Conservation (phyloP, 2,329 filamentous ascomycete genomes). For the Colletotrichum cordylinicola region DNA sequence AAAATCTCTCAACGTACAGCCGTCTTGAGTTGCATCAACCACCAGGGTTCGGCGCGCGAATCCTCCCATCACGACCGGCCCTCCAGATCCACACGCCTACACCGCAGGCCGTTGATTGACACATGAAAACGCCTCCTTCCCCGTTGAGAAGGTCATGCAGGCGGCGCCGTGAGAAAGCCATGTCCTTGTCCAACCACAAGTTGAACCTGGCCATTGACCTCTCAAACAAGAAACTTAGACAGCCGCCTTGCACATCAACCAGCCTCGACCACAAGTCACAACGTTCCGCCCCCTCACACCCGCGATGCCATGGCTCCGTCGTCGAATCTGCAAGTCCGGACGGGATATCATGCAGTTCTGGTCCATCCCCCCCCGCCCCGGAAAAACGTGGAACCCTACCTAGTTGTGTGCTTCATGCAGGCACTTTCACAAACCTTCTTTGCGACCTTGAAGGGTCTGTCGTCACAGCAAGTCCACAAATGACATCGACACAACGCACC, state of each 20-base stretch:
- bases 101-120: not conserved
- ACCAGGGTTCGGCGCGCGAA: not conserved
- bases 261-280: not conserved
- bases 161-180: not conserved
- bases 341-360: not conserved
- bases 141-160: not conserved
- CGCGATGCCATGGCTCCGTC: not conserved
- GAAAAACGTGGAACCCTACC: not conserved
- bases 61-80: not conserved
- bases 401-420: slow-evolving; percentile 10
- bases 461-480: slow-evolving; percentile 12
- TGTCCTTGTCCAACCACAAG: not conserved
- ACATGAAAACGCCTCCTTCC: not conserved
- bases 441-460: not conserved
- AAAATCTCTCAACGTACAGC: not conserved
- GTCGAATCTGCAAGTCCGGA: not conserved
- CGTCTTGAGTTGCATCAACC: slow-evolving; percentile 17
- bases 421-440: not conserved
- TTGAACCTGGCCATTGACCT: not conserved
- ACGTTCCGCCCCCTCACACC: not conserved
- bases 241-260: not conserved
- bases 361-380: not conserved
- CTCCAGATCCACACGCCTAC: not conserved
- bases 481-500: not conserved
- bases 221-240: slow-evolving; percentile 5